A percentile compares a stretch with the other conserved stretches of the same genome.
Conservation (phyloP, 306 rosid genomes). For the Erythrophleum fordii region DNA sequence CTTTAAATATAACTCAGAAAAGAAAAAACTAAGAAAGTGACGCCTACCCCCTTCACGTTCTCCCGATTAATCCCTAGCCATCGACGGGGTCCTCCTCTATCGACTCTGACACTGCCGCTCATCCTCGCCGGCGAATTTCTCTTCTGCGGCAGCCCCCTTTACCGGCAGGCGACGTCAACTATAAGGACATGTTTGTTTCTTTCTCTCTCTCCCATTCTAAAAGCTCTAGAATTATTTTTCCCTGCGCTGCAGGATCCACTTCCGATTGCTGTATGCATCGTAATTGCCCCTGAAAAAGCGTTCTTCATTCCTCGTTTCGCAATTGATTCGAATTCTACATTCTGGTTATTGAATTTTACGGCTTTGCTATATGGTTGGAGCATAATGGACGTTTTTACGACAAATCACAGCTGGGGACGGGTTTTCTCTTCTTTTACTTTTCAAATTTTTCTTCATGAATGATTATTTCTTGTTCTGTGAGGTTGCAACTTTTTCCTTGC, state of each 20-base stretch:
- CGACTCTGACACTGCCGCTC: constrained; percentile 48
- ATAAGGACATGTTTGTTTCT: constrained; percentile 33
- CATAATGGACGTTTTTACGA: neutral
- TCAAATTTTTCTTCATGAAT: neutral
- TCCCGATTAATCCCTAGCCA: constrained; percentile 54
- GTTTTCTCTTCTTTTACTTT: neutral
- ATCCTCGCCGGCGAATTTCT: constrained; percentile 20
- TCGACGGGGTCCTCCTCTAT: constrained; percentile 40
- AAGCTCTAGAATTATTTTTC: neutral
- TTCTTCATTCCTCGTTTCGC: neutral
- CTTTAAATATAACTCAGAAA: neutral
- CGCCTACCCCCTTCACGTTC: constrained; percentile 17
- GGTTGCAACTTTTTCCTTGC: neutral
- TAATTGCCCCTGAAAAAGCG: neutral
- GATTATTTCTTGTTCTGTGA: neutral
- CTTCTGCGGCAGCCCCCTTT: neutral
- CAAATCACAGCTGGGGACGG: neutral
- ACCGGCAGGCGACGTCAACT: neutral
- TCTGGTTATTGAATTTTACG: constrained; percentile 14
- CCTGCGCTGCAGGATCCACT: constrained; percentile 35
- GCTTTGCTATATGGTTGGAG: neutral
- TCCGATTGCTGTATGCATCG: constrained; percentile 36
- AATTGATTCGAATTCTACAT: constrained; percentile 31
- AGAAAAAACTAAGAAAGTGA: neutral
- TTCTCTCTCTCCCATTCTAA: neutral